Evolutionary conservation across 1,284 basidiomycete species (phyloP), one percentile per base, ranked within the genome.

Genomic region (Austroboletus novae-zelandiae): DNA sequence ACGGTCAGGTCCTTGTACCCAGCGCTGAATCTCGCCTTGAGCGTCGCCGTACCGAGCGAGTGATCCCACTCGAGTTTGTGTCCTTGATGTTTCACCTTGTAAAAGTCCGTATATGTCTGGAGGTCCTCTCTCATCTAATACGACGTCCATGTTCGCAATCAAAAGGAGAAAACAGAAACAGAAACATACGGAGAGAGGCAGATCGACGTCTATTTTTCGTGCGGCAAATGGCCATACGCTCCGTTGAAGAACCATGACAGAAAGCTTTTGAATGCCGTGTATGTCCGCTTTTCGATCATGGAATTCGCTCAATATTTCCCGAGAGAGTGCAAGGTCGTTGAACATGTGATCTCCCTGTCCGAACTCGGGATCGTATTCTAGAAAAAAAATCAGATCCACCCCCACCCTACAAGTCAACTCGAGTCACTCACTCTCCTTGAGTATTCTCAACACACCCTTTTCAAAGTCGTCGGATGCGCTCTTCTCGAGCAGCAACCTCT

Each of bases 391-490:
- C 25, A 27, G 25, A 23, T 7, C 25, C 8, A n/a, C n/a, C n/a
- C n/a, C n/a, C n/a, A n/a, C n/a, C n/a, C 35, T 14, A 31, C 17
- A 25, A 27, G 18, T 1, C 13, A 14, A 41, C 31, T 40, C 13
- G 8, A 13, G 34, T 47, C 20, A 27, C 14, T 15, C 59, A 91
- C 92, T 74, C 57, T 92, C 86, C 72, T 92, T 92, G 57, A 99
- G 76, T 70, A 89, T 91, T 69, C 90, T 84, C 49, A 99, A 76
- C 78, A 98, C 89, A 36, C 78, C 81, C 60, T 86, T 84, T 74
- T 99, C 96, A 61, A 94, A 88, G 65, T 98, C 95, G 59, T 94
- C 86, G 8, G 87, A 91, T 0, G 96, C 95, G 47, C 88, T 93
- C 64, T 87, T 87, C 60, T 86, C 85, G 17, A 98, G 75, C 35